These are phyloP conservation scores for Gossypium bickii DNA, from an alignment of 345 rosid genomes.

Conservation along the genomic window DNA sequence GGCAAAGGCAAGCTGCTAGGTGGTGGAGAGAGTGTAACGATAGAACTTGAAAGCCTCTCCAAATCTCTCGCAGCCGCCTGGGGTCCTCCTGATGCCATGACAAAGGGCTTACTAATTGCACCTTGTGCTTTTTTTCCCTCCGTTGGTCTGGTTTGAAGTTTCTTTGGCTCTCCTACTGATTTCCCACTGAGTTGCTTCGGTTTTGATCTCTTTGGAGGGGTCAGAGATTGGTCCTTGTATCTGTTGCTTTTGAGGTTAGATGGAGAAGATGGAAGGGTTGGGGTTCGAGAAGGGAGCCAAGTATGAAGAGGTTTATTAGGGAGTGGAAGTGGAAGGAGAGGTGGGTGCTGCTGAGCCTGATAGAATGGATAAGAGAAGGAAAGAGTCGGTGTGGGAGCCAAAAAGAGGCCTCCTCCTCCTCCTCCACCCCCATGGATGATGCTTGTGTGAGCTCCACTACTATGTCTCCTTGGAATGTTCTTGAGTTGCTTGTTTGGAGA, in stretches of 20 bases:
- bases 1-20: conserved; percentile 83
- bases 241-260: conserved; percentile 19
- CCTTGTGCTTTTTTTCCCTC: not conserved
- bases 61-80: conserved; percentile 11
- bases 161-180: conserved; percentile 14
- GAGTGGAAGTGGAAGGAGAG: conserved; percentile 67
- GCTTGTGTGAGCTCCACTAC: conserved; percentile 26
- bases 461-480: conserved; percentile 28
- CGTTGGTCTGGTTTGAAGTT: conserved; percentile 7
- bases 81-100: conserved; percentile 5
- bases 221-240: conserved; percentile 30
- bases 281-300: conserved; percentile 37
- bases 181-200: conserved; percentile 16
- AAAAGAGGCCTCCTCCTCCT: conserved; percentile 20
- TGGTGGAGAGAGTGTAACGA: conserved; percentile 48
- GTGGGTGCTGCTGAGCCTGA: conserved; percentile 36
- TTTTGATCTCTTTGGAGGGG: conserved; percentile 39
- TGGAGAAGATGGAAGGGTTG: conserved; percentile 21
- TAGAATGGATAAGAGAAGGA: conserved; percentile 21
- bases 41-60: conserved; percentile 34
- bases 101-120: conserved; percentile 2
- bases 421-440: conserved; percentile 28
- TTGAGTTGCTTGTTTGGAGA: conserved; percentile 39
- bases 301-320: conserved; percentile 24
- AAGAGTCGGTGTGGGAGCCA: conserved; percentile 30